A percentile compares a stretch with the other conserved stretches of the same genome.
Evolutionary conservation across 192 early-diverging fungal species (phyloP).

Genomic region (Tieghemiomyces parasiticus): DNA sequence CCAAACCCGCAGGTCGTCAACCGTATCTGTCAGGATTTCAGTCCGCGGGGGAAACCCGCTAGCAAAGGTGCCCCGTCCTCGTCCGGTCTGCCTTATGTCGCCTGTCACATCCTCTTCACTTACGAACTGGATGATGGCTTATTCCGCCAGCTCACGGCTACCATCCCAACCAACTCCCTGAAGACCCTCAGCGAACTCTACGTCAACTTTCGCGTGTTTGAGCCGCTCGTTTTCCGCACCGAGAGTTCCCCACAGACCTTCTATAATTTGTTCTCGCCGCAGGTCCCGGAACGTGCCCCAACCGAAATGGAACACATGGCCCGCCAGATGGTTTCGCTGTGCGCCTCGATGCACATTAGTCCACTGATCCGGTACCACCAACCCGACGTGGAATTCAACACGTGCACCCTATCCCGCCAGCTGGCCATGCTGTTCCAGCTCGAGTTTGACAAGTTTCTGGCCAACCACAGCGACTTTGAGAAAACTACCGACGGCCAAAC

Average conservation of each 20-base stretch:
- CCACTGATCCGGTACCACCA: slow-evolving; percentile 87
- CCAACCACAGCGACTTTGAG: slow-evolving; percentile 47
- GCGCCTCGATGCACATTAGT: slow-evolving; percentile 75
- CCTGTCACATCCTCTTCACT: slow-evolving; percentile 29
- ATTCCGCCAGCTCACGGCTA: slow-evolving; percentile 20
- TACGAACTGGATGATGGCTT: slow-evolving; percentile 27
- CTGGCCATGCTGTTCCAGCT: slow-evolving; percentile 67
- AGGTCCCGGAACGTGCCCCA: slow-evolving; percentile 19
- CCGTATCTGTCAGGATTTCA: slow-evolving; percentile 24
- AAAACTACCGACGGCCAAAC: slow-evolving; percentile 34
- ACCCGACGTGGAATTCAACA: slow-evolving; percentile 54
- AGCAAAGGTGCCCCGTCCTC: slow-evolving; percentile 9
- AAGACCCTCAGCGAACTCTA: slow-evolving; percentile 32
- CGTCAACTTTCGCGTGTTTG: slow-evolving; percentile 27
- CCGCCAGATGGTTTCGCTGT: slow-evolving; percentile 67
- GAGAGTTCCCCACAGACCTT: slow-evolving; percentile 22
- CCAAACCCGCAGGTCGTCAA: slow-evolving; percentile 24
- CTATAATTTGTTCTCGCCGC: slow-evolving; percentile 33
- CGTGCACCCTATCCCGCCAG: slow-evolving; percentile 48
- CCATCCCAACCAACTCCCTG: slow-evolving; percentile 20
- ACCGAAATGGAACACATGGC: slow-evolving; percentile 33
- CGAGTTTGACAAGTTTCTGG: slow-evolving; percentile 70
- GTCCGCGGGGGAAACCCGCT: not conserved
- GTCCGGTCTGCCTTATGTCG: slow-evolving; percentile 20
- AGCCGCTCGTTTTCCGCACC: slow-evolving; percentile 24